Percentiles rank a stretch among this genome's conserved stretches.
Conservation (phyloP, 169 alveolate genomes). For the Plasmodium blacklocki region DNA sequence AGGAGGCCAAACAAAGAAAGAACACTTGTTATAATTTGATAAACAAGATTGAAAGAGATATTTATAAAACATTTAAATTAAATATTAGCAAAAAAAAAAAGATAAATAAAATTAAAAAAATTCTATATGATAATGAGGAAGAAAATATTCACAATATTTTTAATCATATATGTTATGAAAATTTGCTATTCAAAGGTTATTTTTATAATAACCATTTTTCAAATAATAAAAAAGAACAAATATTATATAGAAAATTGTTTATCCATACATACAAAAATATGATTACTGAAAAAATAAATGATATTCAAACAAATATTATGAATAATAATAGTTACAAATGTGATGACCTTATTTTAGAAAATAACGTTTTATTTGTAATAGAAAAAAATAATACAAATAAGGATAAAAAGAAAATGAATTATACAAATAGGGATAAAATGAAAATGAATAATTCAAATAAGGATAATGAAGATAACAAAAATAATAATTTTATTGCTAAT, state of each 20-base stretch:
- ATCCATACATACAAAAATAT: conserved; percentile 18
- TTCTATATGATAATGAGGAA: conserved; percentile 31
- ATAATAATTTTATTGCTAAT: background rate
- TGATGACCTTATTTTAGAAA: conserved; percentile 20
- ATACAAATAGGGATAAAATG: background rate
- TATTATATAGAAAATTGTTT: conserved; percentile 22
- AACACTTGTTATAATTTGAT: background rate
- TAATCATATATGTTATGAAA: conserved; percentile 40
- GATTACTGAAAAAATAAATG: conserved; percentile 18
- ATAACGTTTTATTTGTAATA: conserved; percentile 22
- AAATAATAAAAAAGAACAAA: conserved; percentile 7
- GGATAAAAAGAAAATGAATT: background rate
- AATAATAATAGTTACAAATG: background rate
- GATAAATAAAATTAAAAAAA: conserved; percentile 33
- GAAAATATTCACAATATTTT: conserved; percentile 39
- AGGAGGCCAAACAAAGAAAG: background rate
- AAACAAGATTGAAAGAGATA: conserved; percentile 21
- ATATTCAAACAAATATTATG: conserved; percentile 13
- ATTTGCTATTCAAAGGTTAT: conserved; percentile 36
- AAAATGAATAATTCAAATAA: background rate
- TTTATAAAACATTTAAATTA: conserved; percentile 36
- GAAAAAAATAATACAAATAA: conserved; percentile 8
- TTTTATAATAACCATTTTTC: conserved; percentile 38
- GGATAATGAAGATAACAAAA: background rate
- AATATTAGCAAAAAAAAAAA: conserved; percentile 22